Evolutionary conservation across 441 rosid species (phyloP).

Genomic region (Flueggea neowawraea): DNA sequence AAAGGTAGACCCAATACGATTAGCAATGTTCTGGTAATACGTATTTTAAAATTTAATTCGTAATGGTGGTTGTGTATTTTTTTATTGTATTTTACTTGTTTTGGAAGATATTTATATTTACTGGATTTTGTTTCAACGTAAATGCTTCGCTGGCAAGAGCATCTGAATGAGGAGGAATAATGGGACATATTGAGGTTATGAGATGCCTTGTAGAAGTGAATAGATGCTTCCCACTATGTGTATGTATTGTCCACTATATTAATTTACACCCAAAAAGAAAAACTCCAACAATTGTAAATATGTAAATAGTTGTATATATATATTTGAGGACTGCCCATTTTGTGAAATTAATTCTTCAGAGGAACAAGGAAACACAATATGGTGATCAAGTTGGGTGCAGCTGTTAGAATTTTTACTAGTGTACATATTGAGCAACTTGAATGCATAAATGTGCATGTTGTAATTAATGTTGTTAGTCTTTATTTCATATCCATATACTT

Average conservation of each 20-base stretch:
- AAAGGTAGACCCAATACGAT: not conserved
- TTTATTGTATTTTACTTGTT: not conserved
- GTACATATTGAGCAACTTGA: too few species aligned
- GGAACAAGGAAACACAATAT: too few species aligned
- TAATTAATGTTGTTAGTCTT: too few species aligned
- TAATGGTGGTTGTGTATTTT: not conserved
- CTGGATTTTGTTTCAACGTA: constrained; percentile 9
- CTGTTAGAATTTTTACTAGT: too few species aligned
- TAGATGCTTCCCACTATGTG: constrained; percentile 29
- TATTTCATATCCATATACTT: too few species aligned
- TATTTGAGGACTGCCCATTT: too few species aligned
- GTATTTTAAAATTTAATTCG: not conserved
- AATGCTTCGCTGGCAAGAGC: constrained; percentile 37
- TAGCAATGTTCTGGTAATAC: not conserved
- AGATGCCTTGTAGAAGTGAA: constrained; percentile 31
- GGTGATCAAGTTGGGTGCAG: too few species aligned
- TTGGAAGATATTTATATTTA: constrained; percentile 11
- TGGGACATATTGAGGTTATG: constrained; percentile 3
- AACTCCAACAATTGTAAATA: too few species aligned
- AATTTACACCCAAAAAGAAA: too few species aligned
- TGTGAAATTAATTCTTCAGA: too few species aligned
- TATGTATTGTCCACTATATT: constrained; percentile 5
- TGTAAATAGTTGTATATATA: too few species aligned
- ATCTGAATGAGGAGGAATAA: constrained; percentile 5
- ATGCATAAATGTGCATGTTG: too few species aligned